These are phyloP conservation scores for Tolypocladium ophioglossoides DNA, from an alignment of 2,329 filamentous ascomycete genomes.

Conservation along the genomic window DNA sequence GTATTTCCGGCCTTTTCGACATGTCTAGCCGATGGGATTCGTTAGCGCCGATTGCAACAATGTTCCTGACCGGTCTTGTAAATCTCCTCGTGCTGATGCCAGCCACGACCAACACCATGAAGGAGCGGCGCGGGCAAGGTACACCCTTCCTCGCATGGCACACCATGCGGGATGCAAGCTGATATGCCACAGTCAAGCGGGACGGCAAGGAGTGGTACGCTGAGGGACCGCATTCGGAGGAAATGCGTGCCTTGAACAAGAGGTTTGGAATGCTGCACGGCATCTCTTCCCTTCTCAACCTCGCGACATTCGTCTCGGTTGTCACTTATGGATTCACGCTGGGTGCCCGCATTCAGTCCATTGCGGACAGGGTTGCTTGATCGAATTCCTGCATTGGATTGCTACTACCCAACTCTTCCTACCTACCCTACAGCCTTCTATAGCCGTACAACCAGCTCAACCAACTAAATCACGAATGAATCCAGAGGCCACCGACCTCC, in stretches of 20 bases:
- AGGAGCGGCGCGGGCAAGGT: conserved; percentile 70
- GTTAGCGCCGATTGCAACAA: conserved; percentile 56
- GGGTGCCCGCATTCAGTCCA: conserved; percentile 46
- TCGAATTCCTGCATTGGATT: not conserved
- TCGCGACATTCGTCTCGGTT: conserved; percentile 58
- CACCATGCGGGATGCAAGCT: conserved; percentile 2
- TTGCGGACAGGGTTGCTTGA: conserved; percentile 9
- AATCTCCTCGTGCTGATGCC: conserved; percentile 69
- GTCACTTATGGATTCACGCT: conserved; percentile 72
- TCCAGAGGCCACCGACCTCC: too few species aligned
- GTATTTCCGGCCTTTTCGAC: conserved; percentile 47
- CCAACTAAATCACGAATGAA: not conserved
- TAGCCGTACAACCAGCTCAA: not conserved
- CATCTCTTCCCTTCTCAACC: conserved; percentile 67
- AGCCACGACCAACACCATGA: conserved; percentile 63
- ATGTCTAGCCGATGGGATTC: conserved; percentile 52
- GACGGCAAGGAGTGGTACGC: conserved; percentile 87
- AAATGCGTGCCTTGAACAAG: conserved; percentile 75
- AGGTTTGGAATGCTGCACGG: conserved; percentile 73
- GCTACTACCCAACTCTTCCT: not conserved
- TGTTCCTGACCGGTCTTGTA: conserved; percentile 57
- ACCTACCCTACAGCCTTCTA: not conserved
- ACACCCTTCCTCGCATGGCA: conserved; percentile 4
- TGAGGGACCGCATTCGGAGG: conserved; percentile 64
- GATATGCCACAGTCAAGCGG: conserved; percentile 51